Base-by-base conservation (phyloP, 2,329 filamentous ascomycete genomes). In the Elsinoe perseae region DNA sequence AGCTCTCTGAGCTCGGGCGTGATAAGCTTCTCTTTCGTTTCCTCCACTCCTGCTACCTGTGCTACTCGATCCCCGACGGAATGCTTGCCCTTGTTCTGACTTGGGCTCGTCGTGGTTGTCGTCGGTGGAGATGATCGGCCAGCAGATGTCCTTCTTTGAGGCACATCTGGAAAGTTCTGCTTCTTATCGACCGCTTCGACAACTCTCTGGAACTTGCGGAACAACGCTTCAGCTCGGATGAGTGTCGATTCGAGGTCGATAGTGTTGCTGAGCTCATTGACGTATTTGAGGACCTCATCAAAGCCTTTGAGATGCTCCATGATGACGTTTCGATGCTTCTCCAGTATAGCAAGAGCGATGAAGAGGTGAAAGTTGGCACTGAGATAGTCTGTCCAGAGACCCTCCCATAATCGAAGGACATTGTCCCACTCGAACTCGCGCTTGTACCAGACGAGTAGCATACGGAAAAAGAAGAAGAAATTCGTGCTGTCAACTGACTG, bases 381-480 rank as follows among this genome's bases (percentile, higher is more conserved):
- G 59, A 89, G 72, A 64, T 86, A 93, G 69, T 98, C 93, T 1
- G 93, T 97, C 93, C 95, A 98, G 2, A 97, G 74, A 0, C 81
- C 79, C 71, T 98, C 93, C 93, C 93, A 98, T 3, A 98, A 75
- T 16, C 87, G 81, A 30, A 97, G 75, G 9, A 95, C 83, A 66
- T 97, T 90, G 48, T 80, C 70, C 89, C 92, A 98, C 62, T 83
- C 80, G 65, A 98, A 98, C 71, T 98, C 93, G 48, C 93, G 86
- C 76, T 98, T 98, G 72, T 93, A 98, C 93, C 93, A 98, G 8
- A 98, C 93, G 1, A 98, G 78, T 30, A 98, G 78, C 93, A 97
- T 97, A 59, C 93, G 87, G 81, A 97, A 98, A 77, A 98, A 97
- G 77, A 98, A 98, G 73, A 98, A 98, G 72, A 98, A 98, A 70